A percentile compares a stretch with the other conserved stretches of the same genome.
Evolutionary conservation across 2,329 filamentous ascomycete genomes (phyloP).

Genomic region (Scedosporium apiospermum): DNA sequence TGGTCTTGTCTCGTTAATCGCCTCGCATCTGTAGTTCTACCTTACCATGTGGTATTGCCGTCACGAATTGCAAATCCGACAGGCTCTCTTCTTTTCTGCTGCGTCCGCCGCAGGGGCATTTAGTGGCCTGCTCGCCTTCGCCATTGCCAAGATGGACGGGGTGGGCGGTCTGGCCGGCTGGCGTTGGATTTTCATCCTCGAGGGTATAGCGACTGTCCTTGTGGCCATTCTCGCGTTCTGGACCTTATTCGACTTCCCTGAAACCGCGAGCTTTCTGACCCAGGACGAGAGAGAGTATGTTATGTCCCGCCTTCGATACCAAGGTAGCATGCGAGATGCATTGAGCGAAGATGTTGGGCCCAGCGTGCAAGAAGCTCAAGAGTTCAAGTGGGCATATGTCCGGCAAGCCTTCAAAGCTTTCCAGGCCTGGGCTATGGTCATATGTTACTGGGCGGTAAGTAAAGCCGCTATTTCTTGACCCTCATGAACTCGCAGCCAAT

Average conservation of each 20-base stretch:
- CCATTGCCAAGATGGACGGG: constrained; percentile 48
- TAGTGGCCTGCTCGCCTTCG: constrained; percentile 50
- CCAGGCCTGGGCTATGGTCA: constrained; percentile 32
- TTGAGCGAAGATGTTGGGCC: constrained; percentile 37
- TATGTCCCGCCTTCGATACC: constrained; percentile 33
- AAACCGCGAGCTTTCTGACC: constrained; percentile 37
- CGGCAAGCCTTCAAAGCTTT: constrained; percentile 49
- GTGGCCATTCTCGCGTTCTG: constrained; percentile 36
- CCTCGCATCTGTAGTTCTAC: background rate
- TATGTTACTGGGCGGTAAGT: constrained; percentile 55
- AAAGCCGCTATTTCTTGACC: too few relatives aligned
- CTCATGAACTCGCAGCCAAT: constrained; percentile 2
- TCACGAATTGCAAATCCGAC: constrained; percentile 50
- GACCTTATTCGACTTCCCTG: constrained; percentile 51
- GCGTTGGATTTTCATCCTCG: constrained; percentile 49
- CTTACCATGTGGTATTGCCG: constrained; percentile 51
- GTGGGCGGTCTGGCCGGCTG: constrained; percentile 44
- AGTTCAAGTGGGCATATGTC: constrained; percentile 47
- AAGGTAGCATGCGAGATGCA: constrained; percentile 47
- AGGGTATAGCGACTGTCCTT: constrained; percentile 40
- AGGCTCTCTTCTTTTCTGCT: constrained; percentile 47
- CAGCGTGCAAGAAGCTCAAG: constrained; percentile 40
- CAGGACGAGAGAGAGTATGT: constrained; percentile 32
- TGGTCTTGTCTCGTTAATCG: background rate
- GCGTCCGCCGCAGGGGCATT: constrained; percentile 54